These are phyloP conservation scores for Pilasporangium apinafurcum DNA, from an alignment of 352 stramenopile genomes.

Conservation along the genomic window DNA sequence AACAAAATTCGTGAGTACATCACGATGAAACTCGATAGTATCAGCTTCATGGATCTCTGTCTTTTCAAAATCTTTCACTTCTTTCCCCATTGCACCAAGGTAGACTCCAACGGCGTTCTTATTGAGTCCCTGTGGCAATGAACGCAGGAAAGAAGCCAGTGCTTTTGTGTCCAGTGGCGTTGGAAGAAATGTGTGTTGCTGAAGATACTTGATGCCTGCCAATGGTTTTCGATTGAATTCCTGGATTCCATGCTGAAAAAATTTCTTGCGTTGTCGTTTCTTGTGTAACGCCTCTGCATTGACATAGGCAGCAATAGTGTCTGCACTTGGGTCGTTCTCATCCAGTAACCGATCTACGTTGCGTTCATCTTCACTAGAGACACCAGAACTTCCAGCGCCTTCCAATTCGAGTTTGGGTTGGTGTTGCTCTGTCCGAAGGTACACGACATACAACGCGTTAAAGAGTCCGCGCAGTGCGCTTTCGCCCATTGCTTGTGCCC, in stretches of 20 bases:
- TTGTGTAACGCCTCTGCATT: constrained; percentile 46
- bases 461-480: constrained; percentile 62
- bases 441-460: constrained; percentile 71
- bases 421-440: constrained; percentile 36
- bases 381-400: constrained; percentile 8
- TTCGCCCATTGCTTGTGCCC: constrained; percentile 61
- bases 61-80: constrained; percentile 70
- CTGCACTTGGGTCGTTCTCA: constrained; percentile 8
- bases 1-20: constrained; percentile 71
- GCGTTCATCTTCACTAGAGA: constrained; percentile 15
- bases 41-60: constrained; percentile 72
- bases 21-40: constrained; percentile 79
- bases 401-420: constrained; percentile 14
- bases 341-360: constrained; percentile 25
- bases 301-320: constrained; percentile 13
- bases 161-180: constrained; percentile 65
- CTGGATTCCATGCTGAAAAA: constrained; percentile 82
- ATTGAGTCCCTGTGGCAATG: constrained; percentile 69
- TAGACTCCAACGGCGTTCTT: constrained; percentile 81
- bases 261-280: constrained; percentile 71
- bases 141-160: constrained; percentile 85
- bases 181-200: constrained; percentile 73
- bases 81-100: constrained; percentile 81
- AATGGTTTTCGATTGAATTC: constrained; percentile 94
- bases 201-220: constrained; percentile 84